Conservation (phyloP, 257 asterid species). For the Solanum piurae region DNA sequence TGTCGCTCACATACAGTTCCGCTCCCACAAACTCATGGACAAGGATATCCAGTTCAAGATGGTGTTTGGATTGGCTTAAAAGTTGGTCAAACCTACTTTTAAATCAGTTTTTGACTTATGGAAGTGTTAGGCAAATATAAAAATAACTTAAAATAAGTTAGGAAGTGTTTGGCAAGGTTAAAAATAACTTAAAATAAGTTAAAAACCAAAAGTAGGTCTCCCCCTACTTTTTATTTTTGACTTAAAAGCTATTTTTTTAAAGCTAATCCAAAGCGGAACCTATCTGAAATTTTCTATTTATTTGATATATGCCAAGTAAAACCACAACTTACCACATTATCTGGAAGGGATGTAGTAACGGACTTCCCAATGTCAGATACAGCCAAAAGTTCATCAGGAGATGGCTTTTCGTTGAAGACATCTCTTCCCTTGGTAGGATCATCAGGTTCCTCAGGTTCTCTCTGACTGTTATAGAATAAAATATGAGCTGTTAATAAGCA, state of each 20-base stretch:
- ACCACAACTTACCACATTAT: conserved; percentile 62
- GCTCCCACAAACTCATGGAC: background rate
- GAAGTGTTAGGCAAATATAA: background rate
- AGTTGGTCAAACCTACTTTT: background rate
- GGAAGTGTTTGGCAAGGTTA: background rate
- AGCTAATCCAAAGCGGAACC: background rate
- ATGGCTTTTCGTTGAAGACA: conserved; percentile 94
- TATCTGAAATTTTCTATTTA: background rate
- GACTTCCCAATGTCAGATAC: conserved; percentile 90
- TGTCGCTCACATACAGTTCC: background rate
- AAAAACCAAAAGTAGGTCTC: background rate
- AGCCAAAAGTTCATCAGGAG: conserved; percentile 91
- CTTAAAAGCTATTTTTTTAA: background rate
- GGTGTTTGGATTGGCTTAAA: background rate
- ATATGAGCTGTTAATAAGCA: background rate
- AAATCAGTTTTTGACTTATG: background rate
- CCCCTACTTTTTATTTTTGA: no score
- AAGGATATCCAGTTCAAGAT: background rate
- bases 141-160: background rate
- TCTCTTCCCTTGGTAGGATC: conserved; percentile 97
- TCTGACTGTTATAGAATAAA: conserved; percentile 40
- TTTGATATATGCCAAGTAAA: background rate
- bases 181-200: background rate
- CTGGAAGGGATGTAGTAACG: conserved; percentile 84
- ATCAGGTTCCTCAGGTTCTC: conserved; percentile 99